These are phyloP conservation scores for Boeremia lycopersici DNA, from an alignment of 2,329 filamentous ascomycete genomes.

Conservation along the genomic window DNA sequence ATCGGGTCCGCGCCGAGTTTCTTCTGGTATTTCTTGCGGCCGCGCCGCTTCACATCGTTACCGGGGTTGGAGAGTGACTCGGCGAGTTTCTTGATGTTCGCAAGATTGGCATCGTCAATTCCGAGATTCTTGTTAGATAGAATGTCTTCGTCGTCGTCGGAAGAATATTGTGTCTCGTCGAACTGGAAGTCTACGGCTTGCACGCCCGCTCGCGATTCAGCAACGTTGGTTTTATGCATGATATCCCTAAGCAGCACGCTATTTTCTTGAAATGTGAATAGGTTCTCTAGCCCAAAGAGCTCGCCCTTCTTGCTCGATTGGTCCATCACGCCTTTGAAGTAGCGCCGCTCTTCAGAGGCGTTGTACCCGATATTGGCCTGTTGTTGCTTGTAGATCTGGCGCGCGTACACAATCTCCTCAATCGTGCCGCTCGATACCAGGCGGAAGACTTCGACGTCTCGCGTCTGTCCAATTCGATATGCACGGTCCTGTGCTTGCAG, in stretches of 20 bases:
- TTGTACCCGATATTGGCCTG: constrained; percentile 98
- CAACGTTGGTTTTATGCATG: constrained; percentile 97
- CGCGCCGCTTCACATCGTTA: constrained; percentile 27
- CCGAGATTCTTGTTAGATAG: constrained; percentile 36
- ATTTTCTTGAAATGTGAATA: constrained; percentile 81
- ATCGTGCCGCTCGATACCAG: constrained; percentile 90
- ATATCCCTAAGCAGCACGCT: constrained; percentile 89
- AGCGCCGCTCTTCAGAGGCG: constrained; percentile 87
- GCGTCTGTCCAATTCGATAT: constrained; percentile 89
- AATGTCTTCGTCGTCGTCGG: constrained; percentile 32
- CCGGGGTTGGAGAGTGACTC: constrained; percentile 27
- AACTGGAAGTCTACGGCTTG: constrained; percentile 75
- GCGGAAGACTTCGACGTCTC: constrained; percentile 94
- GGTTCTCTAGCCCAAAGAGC: constrained; percentile 87
- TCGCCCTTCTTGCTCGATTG: constrained; percentile 83
- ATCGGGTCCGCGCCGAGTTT: constrained; percentile 66
- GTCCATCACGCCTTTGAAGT: constrained; percentile 94
- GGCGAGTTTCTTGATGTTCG: constrained; percentile 65
- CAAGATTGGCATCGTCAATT: constrained; percentile 45
- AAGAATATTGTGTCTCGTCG: constrained; percentile 36
- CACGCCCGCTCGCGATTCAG: constrained; percentile 87
- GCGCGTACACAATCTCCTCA: constrained; percentile 95
- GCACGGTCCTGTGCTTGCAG: constrained; percentile 95
- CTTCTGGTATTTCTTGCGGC: constrained; percentile 44
- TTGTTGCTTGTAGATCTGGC: constrained; percentile 98